Percentiles rank a stretch among this genome's conserved stretches.
These are phyloP conservation scores for Chondrus crispus DNA, from an alignment of 23 red algal species.

Conservation along the genomic window DNA sequence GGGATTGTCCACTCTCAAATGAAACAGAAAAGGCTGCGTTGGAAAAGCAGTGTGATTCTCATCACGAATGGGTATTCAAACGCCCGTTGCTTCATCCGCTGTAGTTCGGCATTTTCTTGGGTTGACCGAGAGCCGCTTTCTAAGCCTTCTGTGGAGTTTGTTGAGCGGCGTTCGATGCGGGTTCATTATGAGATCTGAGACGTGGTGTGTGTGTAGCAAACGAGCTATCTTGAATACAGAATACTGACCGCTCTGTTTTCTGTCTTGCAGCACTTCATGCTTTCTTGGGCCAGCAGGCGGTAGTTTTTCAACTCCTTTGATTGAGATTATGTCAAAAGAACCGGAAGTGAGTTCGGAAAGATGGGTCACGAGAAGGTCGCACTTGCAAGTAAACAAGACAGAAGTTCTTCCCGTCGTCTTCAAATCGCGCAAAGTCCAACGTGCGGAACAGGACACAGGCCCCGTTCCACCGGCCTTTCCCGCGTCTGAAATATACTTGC, in stretches of 20 bases:
- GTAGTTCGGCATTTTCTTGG: no score
- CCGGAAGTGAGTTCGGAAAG: neutral
- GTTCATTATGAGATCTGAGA: slow-evolving; percentile 72
- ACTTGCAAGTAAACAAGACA: slow-evolving; percentile 29
- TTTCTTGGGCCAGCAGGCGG: no score
- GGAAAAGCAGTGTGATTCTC: no score
- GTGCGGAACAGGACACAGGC: neutral
- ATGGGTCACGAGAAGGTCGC: slow-evolving; percentile 40
- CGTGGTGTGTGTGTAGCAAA: no score
- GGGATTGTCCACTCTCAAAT: no score
- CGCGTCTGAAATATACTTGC: neutral
- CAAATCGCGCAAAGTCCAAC: neutral
- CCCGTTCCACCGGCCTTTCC: slow-evolving; percentile 31
- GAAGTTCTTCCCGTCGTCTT: slow-evolving; percentile 51
- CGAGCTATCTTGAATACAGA: no score
- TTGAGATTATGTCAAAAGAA: neutral
- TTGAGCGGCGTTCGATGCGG: slow-evolving; percentile 15
- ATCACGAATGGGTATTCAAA: no score
- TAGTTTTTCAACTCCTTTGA: neutral
- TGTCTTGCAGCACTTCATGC: no score
- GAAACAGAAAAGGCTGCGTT: no score
- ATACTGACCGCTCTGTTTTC: no score
- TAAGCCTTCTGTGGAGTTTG: neutral
- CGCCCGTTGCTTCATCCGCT: no score
- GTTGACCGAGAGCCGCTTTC: neutral